Base-by-base conservation (phyloP, 164 flowering plant genomes). In the Macadamia integrifolia region DNA sequence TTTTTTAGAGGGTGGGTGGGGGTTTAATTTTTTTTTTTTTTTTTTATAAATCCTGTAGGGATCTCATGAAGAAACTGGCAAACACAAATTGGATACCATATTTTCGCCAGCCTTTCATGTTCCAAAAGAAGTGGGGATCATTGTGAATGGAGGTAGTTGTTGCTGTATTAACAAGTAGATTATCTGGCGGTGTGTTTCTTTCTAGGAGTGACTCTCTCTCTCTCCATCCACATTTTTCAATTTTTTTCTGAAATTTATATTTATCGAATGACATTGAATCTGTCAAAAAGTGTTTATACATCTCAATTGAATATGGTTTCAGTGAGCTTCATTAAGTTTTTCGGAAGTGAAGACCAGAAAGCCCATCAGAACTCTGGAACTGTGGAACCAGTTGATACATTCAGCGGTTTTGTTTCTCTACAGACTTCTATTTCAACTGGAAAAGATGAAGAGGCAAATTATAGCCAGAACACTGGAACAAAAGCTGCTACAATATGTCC, bases 61-160 rank as follows among this genome's bases (percentile, higher is more conserved):
- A 32, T 69, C 76, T 74, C 52, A 63, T 17, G 82, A 79, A 57
- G 82, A 48, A 65, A 62, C 71, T 72, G 71, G 60, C 67, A 58
- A 76, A 64, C 52, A 68, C 40, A 72, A 52, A 29, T 56, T 72
- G 18, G 83, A 80, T 50, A 88, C 96, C 29, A 83, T 94, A 73
- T 94, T 94, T 78, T 94, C 98, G 66, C 98, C 98, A 48, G 23
- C 86, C 58, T 91, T 86, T 80, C 95, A 90, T 61, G 56, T 73
- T 64, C 65, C 93, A 13, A 83, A 79, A 70, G 71, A 73, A 71
- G 77, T 44, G 69, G 90, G 78, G 52, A 88, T 66, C 42, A 71
- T 74, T 72, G 67, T 73, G 9, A 59, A 73, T 71, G 80, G 72
- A 76, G 90, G 92, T 87, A 73, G 50, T 46, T 9, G 50, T 11